Evolutionary conservation across 2,329 filamentous ascomycete species (phyloP), one percentile per base, ranked within the genome.

Genomic region (Neopestalotiopsis sp.): DNA sequence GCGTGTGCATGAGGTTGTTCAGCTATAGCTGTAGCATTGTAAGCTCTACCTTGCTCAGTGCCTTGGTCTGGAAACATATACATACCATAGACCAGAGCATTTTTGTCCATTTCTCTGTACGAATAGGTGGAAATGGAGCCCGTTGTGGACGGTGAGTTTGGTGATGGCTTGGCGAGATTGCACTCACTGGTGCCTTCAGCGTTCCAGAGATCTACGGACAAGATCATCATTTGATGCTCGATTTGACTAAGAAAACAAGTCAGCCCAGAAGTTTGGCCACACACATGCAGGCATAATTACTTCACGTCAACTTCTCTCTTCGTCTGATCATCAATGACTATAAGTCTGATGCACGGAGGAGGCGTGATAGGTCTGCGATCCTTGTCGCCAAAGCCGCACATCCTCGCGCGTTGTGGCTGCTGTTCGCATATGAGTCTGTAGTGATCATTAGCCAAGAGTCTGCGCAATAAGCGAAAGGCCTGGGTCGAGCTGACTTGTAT

Each of bases 361-460:
- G 96, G 95, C 34, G 96, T 98, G 75, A 99, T 98, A 32, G 96
- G 96, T 72, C 96, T 89, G 73, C 96, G 93, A 80, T 99, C 96
- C 93, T 98, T 99, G 84, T 99, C 96, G 71, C 96, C 96, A 83
- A 98, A 99, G 7, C 96, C 96, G 83, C 96, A 99, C 96, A 98
- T 98, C 71, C 96, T 93, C 73, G 96, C 96, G 75, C 96, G 90
- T 75, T 94, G 88, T 65, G 96, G 96, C 80, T 98, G 94, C 83
- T 99, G 96, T 73, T 93, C 90, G 70, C 98, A 94, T 73, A 91
- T 85, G 65, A 97, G 87, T 71, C 90, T 92, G 61, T 9, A 28
- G 30, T 9, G 20, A n/a, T 3, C 42, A 10, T 30, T 59, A 45
- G 59, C 28, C 6, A 67, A 17, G 17, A 1, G 12, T 28, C 3